Evolutionary conservation across 495 filamentous ascomycete species (phyloP).

Genomic region (Aspergillus sclerotiicarbonarius): DNA sequence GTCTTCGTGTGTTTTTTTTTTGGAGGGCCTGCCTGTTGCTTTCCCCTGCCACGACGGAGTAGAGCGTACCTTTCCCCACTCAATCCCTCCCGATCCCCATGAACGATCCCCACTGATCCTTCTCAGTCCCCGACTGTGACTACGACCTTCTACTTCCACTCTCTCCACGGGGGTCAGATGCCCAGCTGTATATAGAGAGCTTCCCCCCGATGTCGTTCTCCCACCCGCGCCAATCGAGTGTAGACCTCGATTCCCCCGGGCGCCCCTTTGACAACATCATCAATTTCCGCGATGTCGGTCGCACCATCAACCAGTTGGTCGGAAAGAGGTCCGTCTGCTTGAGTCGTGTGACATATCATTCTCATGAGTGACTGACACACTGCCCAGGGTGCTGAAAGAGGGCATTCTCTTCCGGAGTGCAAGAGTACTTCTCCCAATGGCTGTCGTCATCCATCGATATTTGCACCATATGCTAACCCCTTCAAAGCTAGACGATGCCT

Average conservation of each 20-base stretch:
- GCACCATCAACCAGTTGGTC: conserved; percentile 61
- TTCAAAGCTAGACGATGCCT: conserved; percentile 62
- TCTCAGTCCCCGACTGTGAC: too few species aligned
- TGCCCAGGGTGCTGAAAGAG: conserved; percentile 58
- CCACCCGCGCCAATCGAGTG: conserved; percentile 32
- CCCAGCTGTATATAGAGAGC: background rate
- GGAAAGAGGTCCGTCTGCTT: conserved; percentile 48
- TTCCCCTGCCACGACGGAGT: background rate
- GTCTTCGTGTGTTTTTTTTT: background rate
- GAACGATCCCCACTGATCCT: too few species aligned
- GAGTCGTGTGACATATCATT: conserved; percentile 1
- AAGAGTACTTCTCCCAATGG: conserved; percentile 45
- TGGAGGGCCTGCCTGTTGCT: background rate
- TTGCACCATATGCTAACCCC: background rate
- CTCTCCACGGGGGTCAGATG: too few species aligned
- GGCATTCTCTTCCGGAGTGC: conserved; percentile 74
- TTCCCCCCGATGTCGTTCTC: conserved; percentile 6
- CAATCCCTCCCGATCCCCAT: too few species aligned
- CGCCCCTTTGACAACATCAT: conserved; percentile 63
- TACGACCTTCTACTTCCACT: too few species aligned
- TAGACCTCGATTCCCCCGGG: conserved; percentile 43
- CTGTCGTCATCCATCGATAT: too few species aligned
- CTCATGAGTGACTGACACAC: conserved; percentile 11
- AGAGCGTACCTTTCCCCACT: too few species aligned
- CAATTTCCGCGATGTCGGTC: conserved; percentile 86